These are phyloP conservation scores for Leptomonas pyrrhocoris DNA, from an alignment of 208 protist species.

Conservation along the genomic window DNA sequence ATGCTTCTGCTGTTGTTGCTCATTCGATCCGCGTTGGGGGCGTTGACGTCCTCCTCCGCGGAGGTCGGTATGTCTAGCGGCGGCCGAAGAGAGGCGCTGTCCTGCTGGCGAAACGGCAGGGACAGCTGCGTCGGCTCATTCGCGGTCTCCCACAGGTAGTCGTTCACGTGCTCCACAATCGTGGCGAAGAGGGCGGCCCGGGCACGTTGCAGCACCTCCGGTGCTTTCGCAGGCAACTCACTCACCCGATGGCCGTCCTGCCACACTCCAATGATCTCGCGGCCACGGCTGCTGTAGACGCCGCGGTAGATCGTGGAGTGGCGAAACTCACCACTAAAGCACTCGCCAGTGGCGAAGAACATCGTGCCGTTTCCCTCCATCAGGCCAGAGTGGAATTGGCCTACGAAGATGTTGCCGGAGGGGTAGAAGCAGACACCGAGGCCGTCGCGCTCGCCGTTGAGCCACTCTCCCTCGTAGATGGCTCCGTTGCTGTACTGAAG, in stretches of 20 bases:
- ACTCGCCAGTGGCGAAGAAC: slow-evolving; percentile 57
- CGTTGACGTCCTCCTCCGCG: background rate
- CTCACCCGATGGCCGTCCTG: slow-evolving; percentile 35
- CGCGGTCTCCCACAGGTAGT: slow-evolving; percentile 30
- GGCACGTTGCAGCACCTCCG: slow-evolving; percentile 36
- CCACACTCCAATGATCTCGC: slow-evolving; percentile 49
- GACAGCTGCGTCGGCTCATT: slow-evolving; percentile 13
- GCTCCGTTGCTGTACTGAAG: slow-evolving; percentile 45
- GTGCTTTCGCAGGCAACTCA: slow-evolving; percentile 21
- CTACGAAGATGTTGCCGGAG: slow-evolving; percentile 69
- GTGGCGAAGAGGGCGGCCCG: slow-evolving; percentile 48
- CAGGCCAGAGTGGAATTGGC: slow-evolving; percentile 48
- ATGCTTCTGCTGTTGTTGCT: background rate
- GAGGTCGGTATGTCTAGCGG: slow-evolving; percentile 24
- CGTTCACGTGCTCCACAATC: slow-evolving; percentile 44
- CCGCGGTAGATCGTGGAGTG: slow-evolving; percentile 47
- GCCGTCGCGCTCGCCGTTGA: slow-evolving; percentile 52
- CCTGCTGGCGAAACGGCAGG: background rate
- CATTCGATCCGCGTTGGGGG: background rate
- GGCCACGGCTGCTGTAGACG: slow-evolving; percentile 32
- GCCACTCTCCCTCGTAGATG: slow-evolving; percentile 61
- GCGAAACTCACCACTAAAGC: slow-evolving; percentile 57
- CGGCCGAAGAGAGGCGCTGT: background rate
- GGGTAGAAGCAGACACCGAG: slow-evolving; percentile 62
- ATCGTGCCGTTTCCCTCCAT: slow-evolving; percentile 67